Percentiles rank a stretch among this genome's conserved stretches.
phyloP scores from a whole-genome alignment of 768 basidiomycete genomes.

The Tricholoma flavovirens region DNA sequence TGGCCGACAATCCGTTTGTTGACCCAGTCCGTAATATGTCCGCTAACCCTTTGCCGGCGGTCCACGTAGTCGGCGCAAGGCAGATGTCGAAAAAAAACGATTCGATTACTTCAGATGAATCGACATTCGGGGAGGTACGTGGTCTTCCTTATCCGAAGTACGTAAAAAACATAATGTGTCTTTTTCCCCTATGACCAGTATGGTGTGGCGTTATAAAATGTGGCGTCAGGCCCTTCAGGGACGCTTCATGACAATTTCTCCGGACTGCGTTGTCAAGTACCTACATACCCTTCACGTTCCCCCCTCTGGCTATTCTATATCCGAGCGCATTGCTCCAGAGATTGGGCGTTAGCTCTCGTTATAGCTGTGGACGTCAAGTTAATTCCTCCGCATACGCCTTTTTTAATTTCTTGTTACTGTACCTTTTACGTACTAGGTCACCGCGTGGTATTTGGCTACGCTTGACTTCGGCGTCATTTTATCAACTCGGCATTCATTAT shows the following conservation, averaged over 20 bases:
- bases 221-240: not conserved
- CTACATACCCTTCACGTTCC: not conserved
- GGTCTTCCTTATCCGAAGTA: not conserved
- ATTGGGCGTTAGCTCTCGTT: too few species aligned
- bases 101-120: not conserved
- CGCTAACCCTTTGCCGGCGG: not conserved
- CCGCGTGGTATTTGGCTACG: too few species aligned
- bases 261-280: not conserved
- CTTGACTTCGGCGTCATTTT: not conserved
- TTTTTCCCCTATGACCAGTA: not conserved
- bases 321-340: not conserved
- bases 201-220: not conserved
- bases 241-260: not conserved
- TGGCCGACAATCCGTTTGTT: conserved; percentile 11
- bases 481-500: not conserved
- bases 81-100: not conserved
- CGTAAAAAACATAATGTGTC: not conserved
- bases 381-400: not conserved
- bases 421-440: not conserved
- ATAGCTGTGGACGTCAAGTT: not conserved
- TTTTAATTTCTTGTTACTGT: not conserved
- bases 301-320: not conserved
- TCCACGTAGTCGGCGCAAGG: not conserved
- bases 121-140: not conserved
- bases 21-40: conserved; percentile 2